Evolutionary conservation across 202 grass and related monocot species (phyloP).

Genomic region (Digitaria exilis): DNA sequence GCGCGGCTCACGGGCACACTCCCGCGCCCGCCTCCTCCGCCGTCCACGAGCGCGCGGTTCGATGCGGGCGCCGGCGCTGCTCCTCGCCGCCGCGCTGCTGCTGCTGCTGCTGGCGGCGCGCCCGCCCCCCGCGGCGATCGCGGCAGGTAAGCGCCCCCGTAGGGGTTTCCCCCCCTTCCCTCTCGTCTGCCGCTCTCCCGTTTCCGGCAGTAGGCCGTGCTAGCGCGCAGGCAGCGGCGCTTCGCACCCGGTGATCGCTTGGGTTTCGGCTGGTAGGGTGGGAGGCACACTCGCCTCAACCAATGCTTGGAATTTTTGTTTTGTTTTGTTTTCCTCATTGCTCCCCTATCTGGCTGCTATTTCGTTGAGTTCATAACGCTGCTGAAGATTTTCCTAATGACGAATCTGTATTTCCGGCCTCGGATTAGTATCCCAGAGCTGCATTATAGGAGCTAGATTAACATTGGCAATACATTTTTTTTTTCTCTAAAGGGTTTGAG

Average conservation of each 20-base stretch:
- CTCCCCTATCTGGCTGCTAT: not conserved
- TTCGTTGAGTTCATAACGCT: not conserved
- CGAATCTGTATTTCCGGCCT: conserved; percentile 3
- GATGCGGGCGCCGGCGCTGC: conserved; percentile 16
- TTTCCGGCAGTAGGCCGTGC: not conserved
- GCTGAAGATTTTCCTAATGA: not conserved
- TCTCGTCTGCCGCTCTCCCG: not conserved
- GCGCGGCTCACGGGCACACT: not conserved
- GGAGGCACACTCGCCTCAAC: not conserved
- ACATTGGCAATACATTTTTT: not conserved
- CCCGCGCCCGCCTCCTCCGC: not conserved
- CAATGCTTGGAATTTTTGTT: not conserved
- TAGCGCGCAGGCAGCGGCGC: not conserved
- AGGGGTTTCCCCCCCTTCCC: not conserved
- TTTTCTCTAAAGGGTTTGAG: not conserved
- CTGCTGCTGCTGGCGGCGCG: conserved; percentile 21
- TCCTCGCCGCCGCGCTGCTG: conserved; percentile 19
- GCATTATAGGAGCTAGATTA: not conserved
- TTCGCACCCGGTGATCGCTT: not conserved
- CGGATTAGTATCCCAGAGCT: not conserved
- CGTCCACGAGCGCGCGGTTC: not conserved
- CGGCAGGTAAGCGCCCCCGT: conserved; percentile 58
- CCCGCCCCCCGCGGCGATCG: conserved; percentile 46
- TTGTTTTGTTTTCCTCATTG: not conserved
- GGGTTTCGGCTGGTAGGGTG: not conserved